Percentiles rank a stretch among this genome's conserved stretches.
Conservation (phyloP, 352 stramenopile species). For the Globisporangium apiculatum region DNA sequence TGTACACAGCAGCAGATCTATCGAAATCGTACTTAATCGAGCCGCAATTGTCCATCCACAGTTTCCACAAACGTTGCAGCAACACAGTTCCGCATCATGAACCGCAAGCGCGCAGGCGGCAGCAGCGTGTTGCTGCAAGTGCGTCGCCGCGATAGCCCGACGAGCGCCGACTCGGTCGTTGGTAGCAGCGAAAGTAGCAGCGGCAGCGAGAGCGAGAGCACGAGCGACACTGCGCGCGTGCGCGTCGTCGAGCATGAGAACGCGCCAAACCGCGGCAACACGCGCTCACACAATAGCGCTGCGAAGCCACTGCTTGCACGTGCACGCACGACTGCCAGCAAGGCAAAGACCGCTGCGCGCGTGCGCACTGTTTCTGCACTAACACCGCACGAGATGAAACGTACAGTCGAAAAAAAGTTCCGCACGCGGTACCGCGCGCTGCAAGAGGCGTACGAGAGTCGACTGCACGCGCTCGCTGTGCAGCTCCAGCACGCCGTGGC, state of each 20-base stretch:
- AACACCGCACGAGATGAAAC: slow-evolving; percentile 34
- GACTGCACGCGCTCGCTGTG: slow-evolving; percentile 43
- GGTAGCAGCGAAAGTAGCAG: background rate
- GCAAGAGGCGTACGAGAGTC: slow-evolving; percentile 65
- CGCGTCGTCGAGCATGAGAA: slow-evolving; percentile 6
- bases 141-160: background rate
- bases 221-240: slow-evolving; percentile 5
- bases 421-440: slow-evolving; percentile 56
- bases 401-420: slow-evolving; percentile 64
- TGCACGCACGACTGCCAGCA: too few relatives aligned
- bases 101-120: background rate
- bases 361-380: background rate
- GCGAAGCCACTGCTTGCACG: background rate
- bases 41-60: too few relatives aligned
- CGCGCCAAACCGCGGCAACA: slow-evolving; percentile 5
- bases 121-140: background rate
- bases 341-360: background rate
- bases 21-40: background rate
- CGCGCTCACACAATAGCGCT: background rate
- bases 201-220: slow-evolving; percentile 6
- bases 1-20: too few relatives aligned
- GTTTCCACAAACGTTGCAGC: background rate
- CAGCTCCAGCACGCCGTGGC: slow-evolving; percentile 44
- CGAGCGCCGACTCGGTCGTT: background rate
- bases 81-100: background rate